These are phyloP conservation scores for Fragilaria crotonensis DNA, from an alignment of 108 stramenopile genomes.

Conservation along the genomic window DNA sequence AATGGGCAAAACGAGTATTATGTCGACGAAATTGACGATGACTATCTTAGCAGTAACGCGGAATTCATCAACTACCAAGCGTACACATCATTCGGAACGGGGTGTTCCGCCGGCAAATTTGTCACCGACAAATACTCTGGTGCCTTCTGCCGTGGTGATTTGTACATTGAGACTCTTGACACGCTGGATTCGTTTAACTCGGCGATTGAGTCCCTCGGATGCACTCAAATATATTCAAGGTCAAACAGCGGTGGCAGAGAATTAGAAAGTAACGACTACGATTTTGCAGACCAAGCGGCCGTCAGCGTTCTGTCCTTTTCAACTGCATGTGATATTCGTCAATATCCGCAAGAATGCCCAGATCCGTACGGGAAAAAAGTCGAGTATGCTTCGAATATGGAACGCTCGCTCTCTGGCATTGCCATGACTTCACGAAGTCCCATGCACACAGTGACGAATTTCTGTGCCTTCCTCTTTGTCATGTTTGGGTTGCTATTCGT, in stretches of 20 bases:
- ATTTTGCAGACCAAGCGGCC: neutral
- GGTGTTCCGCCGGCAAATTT: slow-evolving; percentile 35
- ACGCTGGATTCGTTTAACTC: slow-evolving; percentile 21
- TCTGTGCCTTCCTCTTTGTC: slow-evolving; percentile 6
- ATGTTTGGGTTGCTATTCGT: slow-evolving; percentile 11
- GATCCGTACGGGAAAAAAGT: slow-evolving; percentile 41
- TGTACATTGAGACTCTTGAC: slow-evolving; percentile 12
- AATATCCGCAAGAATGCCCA: slow-evolving; percentile 45
- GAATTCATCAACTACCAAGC: slow-evolving; percentile 9
- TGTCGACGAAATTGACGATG: slow-evolving; percentile 3
- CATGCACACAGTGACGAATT: neutral
- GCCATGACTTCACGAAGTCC: neutral
- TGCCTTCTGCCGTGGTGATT: slow-evolving; percentile 28
- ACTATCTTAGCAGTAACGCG: slow-evolving; percentile 16
- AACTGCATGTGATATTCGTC: slow-evolving; percentile 34
- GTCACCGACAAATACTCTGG: slow-evolving; percentile 21
- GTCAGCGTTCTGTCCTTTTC: slow-evolving; percentile 15
- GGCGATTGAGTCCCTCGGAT: slow-evolving; percentile 6
- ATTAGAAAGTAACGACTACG: slow-evolving; percentile 2
- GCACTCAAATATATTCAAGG: slow-evolving; percentile 3
- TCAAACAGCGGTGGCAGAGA: slow-evolving; percentile 9
- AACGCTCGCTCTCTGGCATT: slow-evolving; percentile 4
- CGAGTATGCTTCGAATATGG: slow-evolving; percentile 11
- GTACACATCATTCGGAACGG: slow-evolving; percentile 13
- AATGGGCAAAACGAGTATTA: slow-evolving; percentile 3